phyloP scores from a whole-genome alignment of 192 early-diverging fungal species.

The Gigaspora rosea region DNA sequence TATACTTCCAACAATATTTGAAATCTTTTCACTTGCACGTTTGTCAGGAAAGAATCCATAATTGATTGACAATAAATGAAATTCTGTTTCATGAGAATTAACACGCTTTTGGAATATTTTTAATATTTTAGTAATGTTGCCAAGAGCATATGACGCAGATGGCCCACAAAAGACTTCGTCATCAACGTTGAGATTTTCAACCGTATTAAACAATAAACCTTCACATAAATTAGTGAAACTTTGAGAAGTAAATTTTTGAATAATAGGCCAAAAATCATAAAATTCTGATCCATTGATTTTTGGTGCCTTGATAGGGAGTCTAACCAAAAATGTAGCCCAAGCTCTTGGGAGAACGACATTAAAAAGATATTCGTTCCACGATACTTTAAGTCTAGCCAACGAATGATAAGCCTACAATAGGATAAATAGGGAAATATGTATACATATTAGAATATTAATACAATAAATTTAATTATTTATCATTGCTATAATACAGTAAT shows the following conservation, averaged over 20 bases:
- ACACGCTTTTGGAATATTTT: too few species aligned
- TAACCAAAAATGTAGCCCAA: background rate
- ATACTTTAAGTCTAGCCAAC: background rate
- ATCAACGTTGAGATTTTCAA: background rate
- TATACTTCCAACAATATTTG: background rate
- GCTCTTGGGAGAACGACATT: background rate
- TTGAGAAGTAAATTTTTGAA: background rate
- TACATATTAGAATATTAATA: too few species aligned
- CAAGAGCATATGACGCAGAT: background rate
- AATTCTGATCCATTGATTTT: background rate
- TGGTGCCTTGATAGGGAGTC: background rate
- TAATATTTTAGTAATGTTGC: background rate
- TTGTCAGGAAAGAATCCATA: conserved; percentile 1
- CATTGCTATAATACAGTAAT: background rate
- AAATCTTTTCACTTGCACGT: background rate
- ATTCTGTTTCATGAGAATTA: background rate
- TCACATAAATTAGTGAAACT: background rate
- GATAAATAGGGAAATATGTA: too few species aligned
- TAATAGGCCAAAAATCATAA: background rate
- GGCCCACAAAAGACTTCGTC: background rate
- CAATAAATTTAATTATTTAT: background rate
- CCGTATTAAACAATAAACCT: background rate
- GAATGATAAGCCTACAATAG: background rate
- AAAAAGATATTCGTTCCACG: conserved; percentile 5
- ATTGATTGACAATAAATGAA: background rate